Conservation (phyloP, 1,284 basidiomycete species). For the Phenoliferia sp. region DNA sequence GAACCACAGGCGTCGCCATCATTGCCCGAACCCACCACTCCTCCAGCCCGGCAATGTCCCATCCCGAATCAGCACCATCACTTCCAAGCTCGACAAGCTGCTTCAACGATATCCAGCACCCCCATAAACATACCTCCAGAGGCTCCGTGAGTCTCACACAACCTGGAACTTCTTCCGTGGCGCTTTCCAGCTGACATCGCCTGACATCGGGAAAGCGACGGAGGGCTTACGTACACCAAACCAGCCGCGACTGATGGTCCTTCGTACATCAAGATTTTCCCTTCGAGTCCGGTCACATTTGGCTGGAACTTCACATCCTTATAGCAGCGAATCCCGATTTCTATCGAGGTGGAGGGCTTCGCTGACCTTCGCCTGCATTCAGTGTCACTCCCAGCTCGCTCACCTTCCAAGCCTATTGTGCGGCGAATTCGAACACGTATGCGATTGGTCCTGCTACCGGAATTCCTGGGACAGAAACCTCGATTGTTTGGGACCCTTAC, state of each 20-base stretch:
- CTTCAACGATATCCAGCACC: not conserved
- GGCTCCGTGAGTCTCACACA: conserved; percentile 21
- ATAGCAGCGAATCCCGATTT: conserved; percentile 35
- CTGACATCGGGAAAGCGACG: conserved; percentile 52
- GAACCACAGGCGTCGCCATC: not conserved
- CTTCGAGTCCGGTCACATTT: conserved; percentile 68
- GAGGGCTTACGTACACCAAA: conserved; percentile 65
- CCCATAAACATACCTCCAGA: conserved; percentile 16
- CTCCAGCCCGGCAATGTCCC: too few relatives aligned
- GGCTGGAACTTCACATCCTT: conserved; percentile 82
- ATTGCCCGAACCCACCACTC: too few relatives aligned
- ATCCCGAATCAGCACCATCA: not conserved
- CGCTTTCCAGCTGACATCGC: too few relatives aligned
- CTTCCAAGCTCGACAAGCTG: conserved; percentile 5
- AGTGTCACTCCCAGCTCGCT: conserved; percentile 60
- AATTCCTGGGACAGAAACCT: conserved; percentile 60
- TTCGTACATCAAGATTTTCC: conserved; percentile 81
- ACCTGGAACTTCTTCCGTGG: too few relatives aligned
- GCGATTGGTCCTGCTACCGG: conserved; percentile 74
- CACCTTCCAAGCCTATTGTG: conserved; percentile 74
- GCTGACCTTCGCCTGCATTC: not conserved
- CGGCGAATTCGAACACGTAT: conserved; percentile 76
- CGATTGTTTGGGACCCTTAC: conserved; percentile 75
- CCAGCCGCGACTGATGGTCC: conserved; percentile 68
- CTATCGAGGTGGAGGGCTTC: not conserved